A percentile compares a stretch with the other conserved stretches of the same genome.
phyloP scores from a whole-genome alignment of 208 protist genomes.

The Polymyxa betae region DNA sequence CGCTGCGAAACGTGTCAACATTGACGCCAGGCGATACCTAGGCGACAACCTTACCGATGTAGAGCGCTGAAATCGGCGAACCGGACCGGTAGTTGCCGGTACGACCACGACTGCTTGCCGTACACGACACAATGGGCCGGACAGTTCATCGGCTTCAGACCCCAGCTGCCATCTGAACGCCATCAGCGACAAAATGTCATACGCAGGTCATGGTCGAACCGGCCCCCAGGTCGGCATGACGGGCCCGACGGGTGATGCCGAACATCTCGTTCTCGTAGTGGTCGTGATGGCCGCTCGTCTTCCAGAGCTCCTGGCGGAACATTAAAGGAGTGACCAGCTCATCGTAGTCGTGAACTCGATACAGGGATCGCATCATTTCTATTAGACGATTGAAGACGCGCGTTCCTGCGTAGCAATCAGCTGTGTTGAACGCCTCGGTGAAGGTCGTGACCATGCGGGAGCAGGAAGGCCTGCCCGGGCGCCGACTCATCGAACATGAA shows the following conservation, averaged over 20 bases:
- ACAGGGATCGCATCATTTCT: neutral
- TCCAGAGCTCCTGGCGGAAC: neutral
- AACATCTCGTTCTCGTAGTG: slow-evolving; percentile 29
- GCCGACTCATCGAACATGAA: slow-evolving; percentile 26
- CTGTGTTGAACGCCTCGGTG: neutral
- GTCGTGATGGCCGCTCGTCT: neutral
- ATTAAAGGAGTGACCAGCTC: slow-evolving; percentile 17
- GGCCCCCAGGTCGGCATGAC: neutral
- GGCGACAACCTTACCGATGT: neutral
- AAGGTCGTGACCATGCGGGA: slow-evolving; percentile 14
- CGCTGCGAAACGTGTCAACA: neutral
- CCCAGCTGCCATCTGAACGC: neutral
- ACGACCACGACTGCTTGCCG: neutral
- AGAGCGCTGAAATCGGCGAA: slow-evolving; percentile 14
- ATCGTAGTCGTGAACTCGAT: neutral
- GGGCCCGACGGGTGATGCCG: neutral
- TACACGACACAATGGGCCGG: slow-evolving; percentile 15
- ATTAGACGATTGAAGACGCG: slow-evolving; percentile 45
- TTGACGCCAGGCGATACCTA: neutral
- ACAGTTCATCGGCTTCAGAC: slow-evolving; percentile 41
- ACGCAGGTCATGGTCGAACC: neutral
- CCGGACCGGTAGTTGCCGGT: slow-evolving; percentile 18
- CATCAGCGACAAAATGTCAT: neutral
- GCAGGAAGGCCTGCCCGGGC: slow-evolving; percentile 22
- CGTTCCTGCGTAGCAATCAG: neutral